These are phyloP conservation scores for Luffa acutangula DNA, from an alignment of 306 rosid species.

Conservation along the genomic window DNA sequence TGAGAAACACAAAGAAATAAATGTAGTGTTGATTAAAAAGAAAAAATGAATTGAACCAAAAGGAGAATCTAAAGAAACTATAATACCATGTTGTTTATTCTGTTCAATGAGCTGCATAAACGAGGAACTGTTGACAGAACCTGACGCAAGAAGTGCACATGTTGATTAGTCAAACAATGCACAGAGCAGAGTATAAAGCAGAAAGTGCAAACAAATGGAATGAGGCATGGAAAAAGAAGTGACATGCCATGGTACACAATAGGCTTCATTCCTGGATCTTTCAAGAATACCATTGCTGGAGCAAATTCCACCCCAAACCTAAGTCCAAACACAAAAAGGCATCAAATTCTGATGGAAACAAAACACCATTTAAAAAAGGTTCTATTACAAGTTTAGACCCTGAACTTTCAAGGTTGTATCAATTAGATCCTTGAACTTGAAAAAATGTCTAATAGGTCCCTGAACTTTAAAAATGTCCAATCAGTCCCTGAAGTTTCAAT, in stretches of 20 bases:
- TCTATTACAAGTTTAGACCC: too few relatives aligned
- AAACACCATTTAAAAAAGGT: neutral
- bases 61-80: neutral
- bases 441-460: too few relatives aligned
- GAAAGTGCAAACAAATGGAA: conserved; percentile 10
- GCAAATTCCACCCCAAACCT: conserved; percentile 93
- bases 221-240: conserved; percentile 8
- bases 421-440: too few relatives aligned
- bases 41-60: neutral
- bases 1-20: neutral
- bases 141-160: conserved; percentile 30
- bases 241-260: conserved; percentile 63
- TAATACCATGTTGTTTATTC: conserved; percentile 67
- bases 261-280: conserved; percentile 89
- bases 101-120: conserved; percentile 60
- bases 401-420: too few relatives aligned
- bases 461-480: too few relatives aligned
- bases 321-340: conserved; percentile 8
- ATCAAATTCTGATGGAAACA: neutral
- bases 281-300: conserved; percentile 76
- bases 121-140: conserved; percentile 37
- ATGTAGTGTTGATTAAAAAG: neutral
- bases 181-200: neutral
- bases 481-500: too few relatives aligned
- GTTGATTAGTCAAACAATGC: conserved; percentile 8